Percentiles rank a stretch among this genome's conserved stretches.
Evolutionary conservation across 148 eudicot genomes (phyloP).

Genomic region (Cornus kousa): DNA sequence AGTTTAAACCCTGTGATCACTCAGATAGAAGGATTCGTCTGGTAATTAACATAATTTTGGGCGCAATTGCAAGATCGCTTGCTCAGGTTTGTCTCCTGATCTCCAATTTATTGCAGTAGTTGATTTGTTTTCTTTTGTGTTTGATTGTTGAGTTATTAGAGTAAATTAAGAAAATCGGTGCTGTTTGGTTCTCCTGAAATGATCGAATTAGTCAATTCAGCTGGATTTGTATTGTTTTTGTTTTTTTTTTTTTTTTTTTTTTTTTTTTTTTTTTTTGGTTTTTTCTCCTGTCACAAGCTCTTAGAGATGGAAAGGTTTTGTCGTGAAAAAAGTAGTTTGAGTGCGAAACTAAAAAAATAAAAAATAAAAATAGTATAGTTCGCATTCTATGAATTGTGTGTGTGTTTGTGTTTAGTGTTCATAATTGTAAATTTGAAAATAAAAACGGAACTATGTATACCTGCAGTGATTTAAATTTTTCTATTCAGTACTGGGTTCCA

Average conservation of each 20-base stretch:
- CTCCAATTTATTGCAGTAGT: background rate
- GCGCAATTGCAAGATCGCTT: background rate
- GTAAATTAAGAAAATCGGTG: background rate
- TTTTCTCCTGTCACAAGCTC: slow-evolving; percentile 1
- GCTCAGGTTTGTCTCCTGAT: slow-evolving; percentile 3
- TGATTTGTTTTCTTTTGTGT: background rate
- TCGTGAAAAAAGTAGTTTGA: background rate
- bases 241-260: no score
- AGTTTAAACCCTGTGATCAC: background rate
- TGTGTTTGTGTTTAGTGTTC: background rate
- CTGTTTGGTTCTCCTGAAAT: background rate
- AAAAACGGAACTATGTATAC: no score
- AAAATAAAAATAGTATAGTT: background rate
- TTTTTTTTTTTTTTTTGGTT: no score
- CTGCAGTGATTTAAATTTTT: no score
- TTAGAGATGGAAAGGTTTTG: background rate
- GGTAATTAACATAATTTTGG: background rate
- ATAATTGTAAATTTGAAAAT: no score
- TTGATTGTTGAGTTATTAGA: background rate
- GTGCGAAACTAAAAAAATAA: background rate
- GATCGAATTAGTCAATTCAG: background rate
- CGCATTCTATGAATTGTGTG: background rate
- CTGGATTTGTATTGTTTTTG: background rate
- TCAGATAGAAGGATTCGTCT: background rate
- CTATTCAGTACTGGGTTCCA: no score